These are phyloP conservation scores for Blastobotrys proliferans DNA, from an alignment of 1,139 yeast species.

Conservation along the genomic window DNA sequence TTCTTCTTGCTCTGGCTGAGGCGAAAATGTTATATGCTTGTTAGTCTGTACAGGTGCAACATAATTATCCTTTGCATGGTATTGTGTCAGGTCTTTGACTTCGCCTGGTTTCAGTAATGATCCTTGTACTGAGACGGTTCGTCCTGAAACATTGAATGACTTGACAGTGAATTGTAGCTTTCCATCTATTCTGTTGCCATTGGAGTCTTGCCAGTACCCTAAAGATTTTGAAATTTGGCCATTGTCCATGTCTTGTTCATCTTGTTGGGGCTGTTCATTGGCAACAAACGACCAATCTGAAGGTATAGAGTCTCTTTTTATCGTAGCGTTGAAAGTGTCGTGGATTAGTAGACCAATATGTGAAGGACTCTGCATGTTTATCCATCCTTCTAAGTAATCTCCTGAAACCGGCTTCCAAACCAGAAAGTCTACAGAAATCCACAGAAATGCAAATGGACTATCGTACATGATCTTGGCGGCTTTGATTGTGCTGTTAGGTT, in stretches of 20 bases:
- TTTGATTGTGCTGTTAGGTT: constrained; percentile 26
- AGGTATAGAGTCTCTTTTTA: constrained; percentile 81
- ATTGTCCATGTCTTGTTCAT: constrained; percentile 23
- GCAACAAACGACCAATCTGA: constrained; percentile 78
- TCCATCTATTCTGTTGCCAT: constrained; percentile 73
- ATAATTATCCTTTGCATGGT: constrained; percentile 9
- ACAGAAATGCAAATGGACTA: constrained; percentile 82
- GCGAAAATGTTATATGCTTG: constrained; percentile 1
- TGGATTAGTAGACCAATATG: constrained; percentile 88
- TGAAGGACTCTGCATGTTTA: constrained; percentile 90
- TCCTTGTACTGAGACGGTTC: constrained; percentile 81
- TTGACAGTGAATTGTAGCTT: constrained; percentile 71
- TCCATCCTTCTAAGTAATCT: constrained; percentile 77
- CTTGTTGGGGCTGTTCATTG: constrained; percentile 50
- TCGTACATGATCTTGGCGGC: constrained; percentile 70
- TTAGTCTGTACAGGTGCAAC: not conserved
- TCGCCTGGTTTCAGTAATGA: constrained; percentile 63
- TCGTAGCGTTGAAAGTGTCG: constrained; percentile 93
- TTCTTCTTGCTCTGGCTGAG: constrained; percentile 5
- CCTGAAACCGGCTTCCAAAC: constrained; percentile 89
- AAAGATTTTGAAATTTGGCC: constrained; percentile 45
- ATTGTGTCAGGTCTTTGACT: constrained; percentile 38
- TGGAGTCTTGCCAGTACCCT: constrained; percentile 83
- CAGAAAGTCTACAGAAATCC: constrained; percentile 81
- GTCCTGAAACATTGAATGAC: constrained; percentile 71